Evolutionary conservation across 257 asterid genomes (phyloP).

Genomic region (Gardenia jasminoides): DNA sequence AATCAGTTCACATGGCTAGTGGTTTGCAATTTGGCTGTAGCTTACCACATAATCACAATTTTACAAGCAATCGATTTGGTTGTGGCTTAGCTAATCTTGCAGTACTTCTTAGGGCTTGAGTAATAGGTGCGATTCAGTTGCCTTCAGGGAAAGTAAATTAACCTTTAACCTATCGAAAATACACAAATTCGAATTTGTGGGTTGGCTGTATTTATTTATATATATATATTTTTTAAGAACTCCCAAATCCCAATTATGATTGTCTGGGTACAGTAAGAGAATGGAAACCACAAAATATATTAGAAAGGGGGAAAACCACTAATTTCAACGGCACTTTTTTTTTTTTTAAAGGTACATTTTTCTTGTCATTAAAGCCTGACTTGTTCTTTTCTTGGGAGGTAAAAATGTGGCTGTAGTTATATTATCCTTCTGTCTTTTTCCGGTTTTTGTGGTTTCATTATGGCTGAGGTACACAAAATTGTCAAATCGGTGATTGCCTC

Average conservation of each 20-base stretch:
- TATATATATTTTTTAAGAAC: neutral
- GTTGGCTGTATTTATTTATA: too few species aligned
- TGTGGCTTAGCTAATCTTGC: too few species aligned
- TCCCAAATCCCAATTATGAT: neutral
- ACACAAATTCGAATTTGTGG: neutral
- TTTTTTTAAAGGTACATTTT: too few species aligned
- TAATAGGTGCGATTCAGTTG: too few species aligned
- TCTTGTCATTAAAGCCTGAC: neutral
- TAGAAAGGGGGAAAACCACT: slow-evolving; percentile 15
- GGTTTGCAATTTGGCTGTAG: too few species aligned
- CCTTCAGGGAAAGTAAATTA: neutral
- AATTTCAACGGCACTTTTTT: slow-evolving; percentile 3
- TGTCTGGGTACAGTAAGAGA: neutral
- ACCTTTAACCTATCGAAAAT: neutral
- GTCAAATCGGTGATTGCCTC: neutral
- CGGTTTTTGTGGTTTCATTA: neutral
- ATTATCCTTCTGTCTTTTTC: neutral
- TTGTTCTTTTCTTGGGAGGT: neutral
- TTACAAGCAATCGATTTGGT: too few species aligned
- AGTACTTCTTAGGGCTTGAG: too few species aligned
- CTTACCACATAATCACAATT: too few species aligned
- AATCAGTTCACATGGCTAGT: too few species aligned
- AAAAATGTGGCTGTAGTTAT: slow-evolving; percentile 16
- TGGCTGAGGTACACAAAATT: neutral
- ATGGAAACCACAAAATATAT: slow-evolving; percentile 11